A percentile compares a stretch with the other conserved stretches of the same genome.
phyloP scores from a whole-genome alignment of 148 eudicot genomes.

The Hydrangea macrophylla region DNA sequence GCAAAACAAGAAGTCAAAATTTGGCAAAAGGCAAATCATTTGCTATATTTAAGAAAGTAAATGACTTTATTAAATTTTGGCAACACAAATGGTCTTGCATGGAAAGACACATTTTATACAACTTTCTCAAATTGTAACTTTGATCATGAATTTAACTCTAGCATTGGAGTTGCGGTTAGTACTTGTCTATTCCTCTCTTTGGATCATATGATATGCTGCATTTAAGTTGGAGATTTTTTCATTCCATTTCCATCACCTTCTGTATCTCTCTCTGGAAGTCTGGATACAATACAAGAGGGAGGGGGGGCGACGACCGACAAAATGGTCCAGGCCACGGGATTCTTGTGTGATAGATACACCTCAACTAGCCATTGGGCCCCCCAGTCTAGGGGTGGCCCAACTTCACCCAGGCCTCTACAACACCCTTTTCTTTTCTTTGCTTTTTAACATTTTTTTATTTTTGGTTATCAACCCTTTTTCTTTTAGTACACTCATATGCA shows the following conservation, averaged over 20 bases:
- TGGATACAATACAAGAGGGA: neutral
- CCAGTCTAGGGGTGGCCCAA: neutral
- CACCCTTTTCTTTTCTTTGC: neutral
- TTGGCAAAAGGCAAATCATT: too few relatives aligned
- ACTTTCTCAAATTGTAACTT: too few relatives aligned
- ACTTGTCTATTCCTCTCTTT: neutral
- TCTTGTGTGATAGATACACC: slow-evolving; percentile 7
- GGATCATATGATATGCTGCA: neutral
- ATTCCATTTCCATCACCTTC: neutral
- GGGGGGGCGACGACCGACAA: slow-evolving; percentile 28
- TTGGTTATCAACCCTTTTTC: neutral
- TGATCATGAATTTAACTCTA: too few relatives aligned
- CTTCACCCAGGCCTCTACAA: neutral
- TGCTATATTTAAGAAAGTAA: too few relatives aligned
- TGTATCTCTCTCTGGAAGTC: neutral
- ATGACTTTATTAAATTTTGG: too few relatives aligned
- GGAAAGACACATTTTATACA: too few relatives aligned
- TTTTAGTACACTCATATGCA: neutral
- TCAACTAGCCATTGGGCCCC: slow-evolving; percentile 17
- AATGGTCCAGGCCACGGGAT: slow-evolving; percentile 33
- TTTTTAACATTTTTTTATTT: neutral
- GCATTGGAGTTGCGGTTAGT: neutral
- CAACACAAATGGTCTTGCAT: too few relatives aligned
- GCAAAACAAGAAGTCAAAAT: too few relatives aligned
- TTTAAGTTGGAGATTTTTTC: neutral